phyloP scores from a whole-genome alignment of 1,284 basidiomycete genomes.

The Neolentinus lepideus region DNA sequence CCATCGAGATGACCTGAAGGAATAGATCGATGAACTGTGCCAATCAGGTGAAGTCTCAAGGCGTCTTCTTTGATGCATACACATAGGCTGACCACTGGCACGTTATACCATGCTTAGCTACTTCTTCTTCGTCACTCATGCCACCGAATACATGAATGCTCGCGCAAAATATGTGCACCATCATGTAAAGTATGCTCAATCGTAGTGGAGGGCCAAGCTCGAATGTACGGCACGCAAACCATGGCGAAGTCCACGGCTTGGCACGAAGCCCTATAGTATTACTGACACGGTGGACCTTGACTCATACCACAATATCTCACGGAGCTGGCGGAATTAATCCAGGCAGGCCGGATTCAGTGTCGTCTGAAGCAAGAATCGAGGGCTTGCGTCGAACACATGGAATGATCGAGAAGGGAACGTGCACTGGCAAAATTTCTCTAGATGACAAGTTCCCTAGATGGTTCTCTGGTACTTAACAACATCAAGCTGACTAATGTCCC shows the following conservation, averaged over 20 bases:
- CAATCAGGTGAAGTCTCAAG: background rate
- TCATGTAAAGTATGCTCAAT: background rate
- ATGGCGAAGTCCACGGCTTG: background rate
- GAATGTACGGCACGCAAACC: background rate
- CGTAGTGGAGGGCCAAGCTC: background rate
- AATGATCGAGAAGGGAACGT: too few relatives aligned
- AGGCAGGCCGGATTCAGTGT: background rate
- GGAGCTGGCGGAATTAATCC: background rate
- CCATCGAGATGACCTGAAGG: background rate
- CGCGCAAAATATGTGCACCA: background rate
- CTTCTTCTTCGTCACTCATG: background rate
- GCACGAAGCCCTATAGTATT: background rate
- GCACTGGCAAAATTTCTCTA: constrained; percentile 26
- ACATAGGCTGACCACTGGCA: background rate
- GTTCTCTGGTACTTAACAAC: constrained; percentile 56
- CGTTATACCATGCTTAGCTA: too few relatives aligned
- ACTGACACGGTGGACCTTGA: background rate
- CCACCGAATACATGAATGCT: background rate
- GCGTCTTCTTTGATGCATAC: background rate
- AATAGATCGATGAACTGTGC: background rate
- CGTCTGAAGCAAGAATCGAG: constrained; percentile 55
- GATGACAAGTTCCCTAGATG: constrained; percentile 27
- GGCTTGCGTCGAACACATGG: constrained; percentile 41
- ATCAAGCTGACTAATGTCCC: constrained; percentile 47
- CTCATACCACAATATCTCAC: background rate